Base-by-base conservation (phyloP, 202 grass and related monocot species). In the Setaria viridis region DNA sequence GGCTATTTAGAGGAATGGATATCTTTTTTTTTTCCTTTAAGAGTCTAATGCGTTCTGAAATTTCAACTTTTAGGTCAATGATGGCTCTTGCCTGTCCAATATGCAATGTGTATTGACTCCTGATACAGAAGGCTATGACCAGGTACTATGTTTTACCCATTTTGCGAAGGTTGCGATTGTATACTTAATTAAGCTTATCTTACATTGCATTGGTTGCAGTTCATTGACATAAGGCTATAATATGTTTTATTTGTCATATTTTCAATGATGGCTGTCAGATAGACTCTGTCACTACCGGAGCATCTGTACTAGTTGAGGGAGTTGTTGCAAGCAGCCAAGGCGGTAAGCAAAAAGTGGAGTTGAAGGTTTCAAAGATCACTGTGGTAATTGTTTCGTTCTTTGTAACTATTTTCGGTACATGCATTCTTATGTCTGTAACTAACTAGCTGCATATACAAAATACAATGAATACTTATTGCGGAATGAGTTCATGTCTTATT, bases 31-130 rank as follows among this genome's bases (percentile, higher is more conserved):
- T 83, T 68, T 75, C 14, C 20, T 74, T 80, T 6, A 53, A 77
- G 54, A 19, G 17, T 77, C 71, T 80, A 76, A 84, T 62, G 14
- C 25, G 46, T 82, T 67, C 35, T 56, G 11, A 91, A 70, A 76
- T 15, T 78, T 41, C 45, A 80, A 76, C 87, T 16, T 89, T 68
- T 87, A 99, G 96, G 86, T 99, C 54, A 99, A 99, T 87, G 96
- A 99, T 88, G 96, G 96, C 25, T 99, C 96, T 63, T 99, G 96
- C 86, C 87, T 99, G 75, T 99, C 91, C 87, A 99, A 91, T 89
- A 95, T 99, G 96, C 96, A 99, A 92, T 95, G 96, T 77, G 93
- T 99, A 55, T 90, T 99, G 85, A 89, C 80, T 59, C 86, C 93
- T 85, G 96, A 99, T 64, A 84, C 91, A 10, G 93, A 95, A 90